Evolutionary conservation across 179 eudicot species (phyloP).

Genomic region (Actinidia arguta): DNA sequence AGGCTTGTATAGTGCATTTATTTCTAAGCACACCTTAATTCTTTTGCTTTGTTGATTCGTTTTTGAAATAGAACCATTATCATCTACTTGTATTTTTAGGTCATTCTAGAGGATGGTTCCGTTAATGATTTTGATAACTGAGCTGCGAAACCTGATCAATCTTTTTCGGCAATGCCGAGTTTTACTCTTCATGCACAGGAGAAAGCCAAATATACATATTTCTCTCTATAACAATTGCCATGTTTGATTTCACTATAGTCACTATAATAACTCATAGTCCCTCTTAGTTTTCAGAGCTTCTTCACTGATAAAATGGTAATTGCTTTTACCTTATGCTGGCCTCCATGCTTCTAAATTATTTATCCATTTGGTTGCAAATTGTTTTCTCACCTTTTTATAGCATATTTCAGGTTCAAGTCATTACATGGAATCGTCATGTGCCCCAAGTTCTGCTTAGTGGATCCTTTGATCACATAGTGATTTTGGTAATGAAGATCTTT

Average conservation of each 20-base stretch:
- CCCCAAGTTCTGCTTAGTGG: slow-evolving; percentile 93
- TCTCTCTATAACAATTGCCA: neutral
- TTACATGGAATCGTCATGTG: slow-evolving; percentile 83
- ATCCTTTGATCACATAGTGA: slow-evolving; percentile 91
- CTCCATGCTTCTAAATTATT: neutral
- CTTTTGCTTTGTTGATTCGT: too few species aligned
- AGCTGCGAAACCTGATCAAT: slow-evolving; percentile 63
- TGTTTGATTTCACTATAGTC: slow-evolving; percentile 13
- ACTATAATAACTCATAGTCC: slow-evolving; percentile 31
- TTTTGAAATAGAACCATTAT: neutral
- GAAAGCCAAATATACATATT: slow-evolving; percentile 81
- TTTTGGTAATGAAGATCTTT: slow-evolving; percentile 60
- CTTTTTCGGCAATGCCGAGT: slow-evolving; percentile 57
- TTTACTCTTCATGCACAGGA: slow-evolving; percentile 96
- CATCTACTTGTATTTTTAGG: slow-evolving; percentile 47
- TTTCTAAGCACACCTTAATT: neutral
- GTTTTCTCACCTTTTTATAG: neutral
- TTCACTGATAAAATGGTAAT: too few species aligned
- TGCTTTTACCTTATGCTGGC: slow-evolving; percentile 39
- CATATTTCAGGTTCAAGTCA: slow-evolving; percentile 86
- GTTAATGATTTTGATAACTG: slow-evolving; percentile 86
- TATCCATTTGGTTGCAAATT: neutral
- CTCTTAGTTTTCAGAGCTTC: slow-evolving; percentile 54
- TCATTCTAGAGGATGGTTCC: slow-evolving; percentile 88
- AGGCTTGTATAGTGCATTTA: neutral